Base-by-base conservation (phyloP, 2,329 filamentous ascomycete species). In the Claviceps maximensis region DNA sequence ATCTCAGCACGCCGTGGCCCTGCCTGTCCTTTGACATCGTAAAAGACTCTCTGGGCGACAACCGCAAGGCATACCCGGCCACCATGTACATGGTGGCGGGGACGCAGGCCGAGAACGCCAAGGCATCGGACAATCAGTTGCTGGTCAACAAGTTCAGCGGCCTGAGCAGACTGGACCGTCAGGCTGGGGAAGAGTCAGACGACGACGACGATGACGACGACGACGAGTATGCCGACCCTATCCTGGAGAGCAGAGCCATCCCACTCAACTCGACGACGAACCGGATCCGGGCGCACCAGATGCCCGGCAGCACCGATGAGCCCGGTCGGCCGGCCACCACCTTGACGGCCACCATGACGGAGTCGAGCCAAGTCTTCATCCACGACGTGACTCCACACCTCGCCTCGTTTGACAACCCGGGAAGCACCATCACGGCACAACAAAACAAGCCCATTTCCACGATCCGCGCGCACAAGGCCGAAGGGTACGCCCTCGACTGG, bases 401-500 rank as follows among this genome's bases (percentile, higher is more conserved):
- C 53, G 77, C 82, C 53, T 87, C 89, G 50, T 96, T 98, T 68
- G 91, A 97, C 67, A 86, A 80, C 54, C 93, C 93, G 1, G 91
- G 93, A 55, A 86, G 83, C 44, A 75, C 83, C 58, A 80, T 97
- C 59, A 83, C 87, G 7, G 77, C 88, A 1, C 83, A 87, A 63
- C 87, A 95, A 65, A 91, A 89, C 68, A 94, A 94, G 72, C 89
- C 93, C 36, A 71, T 95, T 50, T 86, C 80, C 59, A 96, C 89
- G 2, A 83, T 98, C 61, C 82, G 87, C 60, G 89, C 91, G 61
- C 93, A 98, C 78, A 91, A 90, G 71, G 74, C 83, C 13, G 93
- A 98, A 74, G 93, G 93, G 49, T 98, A 97, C 67, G 93, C 89
- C 0, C 71, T 98, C n/a, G 93, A 96, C 71, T 98, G 93, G 93